These are phyloP conservation scores for Yarrowia sp. DNA, from an alignment of 805 yeast species.

Conservation along the genomic window DNA sequence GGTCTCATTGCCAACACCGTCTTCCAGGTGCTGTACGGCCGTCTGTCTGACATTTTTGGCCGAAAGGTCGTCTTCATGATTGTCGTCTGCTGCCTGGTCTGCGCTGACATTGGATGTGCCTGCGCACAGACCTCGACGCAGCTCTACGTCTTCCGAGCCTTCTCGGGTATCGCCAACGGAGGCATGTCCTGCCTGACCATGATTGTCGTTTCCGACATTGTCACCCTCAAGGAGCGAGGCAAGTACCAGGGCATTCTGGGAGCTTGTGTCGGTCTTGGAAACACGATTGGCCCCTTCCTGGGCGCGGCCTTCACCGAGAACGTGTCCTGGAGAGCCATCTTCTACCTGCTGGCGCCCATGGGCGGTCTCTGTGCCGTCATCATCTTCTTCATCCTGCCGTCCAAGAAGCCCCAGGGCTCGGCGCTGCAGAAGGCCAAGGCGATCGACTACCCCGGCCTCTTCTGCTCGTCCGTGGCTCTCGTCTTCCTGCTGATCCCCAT, in stretches of 20 bases:
- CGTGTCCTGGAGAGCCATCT: constrained; percentile 52
- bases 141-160: constrained; percentile 52
- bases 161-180: constrained; percentile 58
- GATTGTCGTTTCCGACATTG: constrained; percentile 55
- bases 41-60: constrained; percentile 56
- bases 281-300: constrained; percentile 54
- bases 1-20: constrained; percentile 50
- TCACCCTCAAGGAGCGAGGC: constrained; percentile 53
- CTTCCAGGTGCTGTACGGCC: constrained; percentile 54
- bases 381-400: constrained; percentile 35
- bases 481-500: constrained; percentile 54
- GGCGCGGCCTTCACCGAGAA: constrained; percentile 49
- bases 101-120: constrained; percentile 52
- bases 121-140: constrained; percentile 50
- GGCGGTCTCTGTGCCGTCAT: constrained; percentile 37
- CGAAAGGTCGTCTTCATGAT: constrained; percentile 47
- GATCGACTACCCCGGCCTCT: constrained; percentile 53
- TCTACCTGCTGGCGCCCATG: constrained; percentile 48
- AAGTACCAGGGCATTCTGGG: constrained; percentile 58
- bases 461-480: constrained; percentile 48
- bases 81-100: constrained; percentile 43
- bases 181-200: constrained; percentile 51
- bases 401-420: constrained; percentile 43
- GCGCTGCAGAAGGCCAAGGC: constrained; percentile 43
- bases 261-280: constrained; percentile 50